Evolutionary conservation across 106 monocot genomes (phyloP).

Genomic region (Gastrodia elata): DNA sequence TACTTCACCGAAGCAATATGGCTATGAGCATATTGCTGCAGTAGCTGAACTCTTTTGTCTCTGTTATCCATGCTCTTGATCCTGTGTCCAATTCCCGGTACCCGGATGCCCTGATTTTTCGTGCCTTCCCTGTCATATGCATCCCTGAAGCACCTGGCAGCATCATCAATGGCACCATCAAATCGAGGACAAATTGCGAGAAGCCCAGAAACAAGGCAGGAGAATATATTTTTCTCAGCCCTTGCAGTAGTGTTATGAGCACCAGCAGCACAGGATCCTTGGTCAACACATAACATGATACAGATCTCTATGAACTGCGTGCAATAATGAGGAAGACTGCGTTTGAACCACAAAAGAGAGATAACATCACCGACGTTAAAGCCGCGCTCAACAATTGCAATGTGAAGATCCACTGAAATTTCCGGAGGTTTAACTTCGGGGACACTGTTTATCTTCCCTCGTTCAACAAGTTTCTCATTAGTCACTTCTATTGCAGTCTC

Average conservation of each 20-base stretch:
- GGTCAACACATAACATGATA: conserved; percentile 95
- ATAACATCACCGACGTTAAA: conserved; percentile 89
- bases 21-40: conserved; percentile 72
- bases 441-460: conserved; percentile 68
- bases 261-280: conserved; percentile 93
- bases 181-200: conserved; percentile 96
- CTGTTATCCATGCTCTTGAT: conserved; percentile 98
- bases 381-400: conserved; percentile 74
- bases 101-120: conserved; percentile 98
- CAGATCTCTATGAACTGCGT: conserved; percentile 97
- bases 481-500: conserved; percentile 78
- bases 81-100: conserved; percentile 97
- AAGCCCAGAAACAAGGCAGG: conserved; percentile 88
- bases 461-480: conserved; percentile 76
- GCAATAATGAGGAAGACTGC: conserved; percentile 93
- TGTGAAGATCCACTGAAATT: conserved; percentile 87
- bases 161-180: conserved; percentile 99
- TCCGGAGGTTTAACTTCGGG: conserved; percentile 63
- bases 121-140: conserved; percentile 86
- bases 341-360: conserved; percentile 94
- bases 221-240: conserved; percentile 90
- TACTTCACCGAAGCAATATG: conserved; percentile 93
- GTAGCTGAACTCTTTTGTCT: conserved; percentile 90
- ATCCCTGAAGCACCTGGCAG: conserved; percentile 93
- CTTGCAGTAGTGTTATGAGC: conserved; percentile 92